Evolutionary conservation across 2,329 filamentous ascomycete species (phyloP).

Genomic region (Stagonosporopsis cucurbitacearum): DNA sequence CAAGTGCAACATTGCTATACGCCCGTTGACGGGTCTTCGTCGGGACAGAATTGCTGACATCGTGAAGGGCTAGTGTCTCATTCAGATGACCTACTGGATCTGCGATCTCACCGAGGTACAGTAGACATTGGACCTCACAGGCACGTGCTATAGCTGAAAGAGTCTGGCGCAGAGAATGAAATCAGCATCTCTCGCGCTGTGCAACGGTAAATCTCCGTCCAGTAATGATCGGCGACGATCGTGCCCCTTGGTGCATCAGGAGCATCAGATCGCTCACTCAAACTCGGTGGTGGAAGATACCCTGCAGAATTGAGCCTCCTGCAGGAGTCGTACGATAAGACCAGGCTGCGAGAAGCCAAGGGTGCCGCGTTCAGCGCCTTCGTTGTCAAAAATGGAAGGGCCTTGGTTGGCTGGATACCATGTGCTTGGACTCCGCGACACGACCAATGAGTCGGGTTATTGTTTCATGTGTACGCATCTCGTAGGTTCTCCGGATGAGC

Average conservation of each 20-base stretch:
- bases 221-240: constrained; percentile 39
- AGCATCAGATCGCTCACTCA: constrained; percentile 24
- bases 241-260: constrained; percentile 23
- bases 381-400: constrained; percentile 4
- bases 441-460: constrained; percentile 13
- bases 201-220: constrained; percentile 30
- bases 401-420: constrained; percentile 20
- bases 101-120: constrained; percentile 21
- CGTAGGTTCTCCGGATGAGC: constrained; percentile 14
- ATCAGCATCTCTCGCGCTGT: constrained; percentile 26
- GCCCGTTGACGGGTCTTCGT: not conserved
- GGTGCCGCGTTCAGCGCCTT: constrained; percentile 39
- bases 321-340: constrained; percentile 38
- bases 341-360: constrained; percentile 15
- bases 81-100: constrained; percentile 3
- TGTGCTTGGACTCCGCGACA: constrained; percentile 14
- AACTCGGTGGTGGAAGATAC: constrained; percentile 39
- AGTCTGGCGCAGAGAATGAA: constrained; percentile 30
- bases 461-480: constrained; percentile 19
- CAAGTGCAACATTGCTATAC: constrained; percentile 12
- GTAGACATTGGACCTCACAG: constrained; percentile 18
- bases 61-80: not conserved
- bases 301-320: constrained; percentile 36
- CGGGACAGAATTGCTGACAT: not conserved
- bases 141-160: constrained; percentile 26